These are phyloP conservation scores for Abortiporus biennis DNA, from an alignment of 1,284 basidiomycete species.

Conservation along the genomic window DNA sequence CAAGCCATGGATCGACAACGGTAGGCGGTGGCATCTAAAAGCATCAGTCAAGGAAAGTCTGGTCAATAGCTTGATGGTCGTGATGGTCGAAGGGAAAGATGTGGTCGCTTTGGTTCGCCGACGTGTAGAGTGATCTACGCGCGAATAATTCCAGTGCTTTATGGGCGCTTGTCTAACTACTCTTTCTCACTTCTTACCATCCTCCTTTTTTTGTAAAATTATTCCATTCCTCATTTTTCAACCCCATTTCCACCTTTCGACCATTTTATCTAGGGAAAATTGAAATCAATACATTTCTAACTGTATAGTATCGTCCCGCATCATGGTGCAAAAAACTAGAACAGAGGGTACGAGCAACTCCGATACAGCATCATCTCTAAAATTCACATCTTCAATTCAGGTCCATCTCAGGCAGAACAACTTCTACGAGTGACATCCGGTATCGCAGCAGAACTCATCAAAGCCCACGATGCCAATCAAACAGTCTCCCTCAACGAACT, in stretches of 20 bases:
- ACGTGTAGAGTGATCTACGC: too few relatives aligned
- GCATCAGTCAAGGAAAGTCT: constrained; percentile 6
- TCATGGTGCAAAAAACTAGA: constrained; percentile 45
- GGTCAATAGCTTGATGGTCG: too few relatives aligned
- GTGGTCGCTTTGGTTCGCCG: too few relatives aligned
- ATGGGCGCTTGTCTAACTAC: too few relatives aligned
- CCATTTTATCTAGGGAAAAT: too few relatives aligned
- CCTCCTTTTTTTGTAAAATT: too few relatives aligned
- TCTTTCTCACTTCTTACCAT: too few relatives aligned
- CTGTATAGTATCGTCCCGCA: too few relatives aligned
- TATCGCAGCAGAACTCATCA: constrained; percentile 91
- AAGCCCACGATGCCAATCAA: constrained; percentile 75
- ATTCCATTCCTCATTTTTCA: too few relatives aligned
- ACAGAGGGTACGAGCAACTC: constrained; percentile 31
- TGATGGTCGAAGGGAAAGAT: too few relatives aligned
- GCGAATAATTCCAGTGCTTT: too few relatives aligned
- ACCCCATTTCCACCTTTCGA: constrained; percentile 1
- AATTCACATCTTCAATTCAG: constrained; percentile 27
- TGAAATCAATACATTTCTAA: too few relatives aligned
- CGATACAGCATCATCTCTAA: background rate
- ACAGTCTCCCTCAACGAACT: constrained; percentile 86
- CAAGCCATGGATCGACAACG: constrained; percentile 63
- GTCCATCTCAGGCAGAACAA: constrained; percentile 84
- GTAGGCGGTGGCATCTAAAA: constrained; percentile 67
- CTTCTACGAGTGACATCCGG: constrained; percentile 91